Conservation (phyloP, 768 basidiomycete genomes). For the Xerocomus brunneocitrinus region DNA sequence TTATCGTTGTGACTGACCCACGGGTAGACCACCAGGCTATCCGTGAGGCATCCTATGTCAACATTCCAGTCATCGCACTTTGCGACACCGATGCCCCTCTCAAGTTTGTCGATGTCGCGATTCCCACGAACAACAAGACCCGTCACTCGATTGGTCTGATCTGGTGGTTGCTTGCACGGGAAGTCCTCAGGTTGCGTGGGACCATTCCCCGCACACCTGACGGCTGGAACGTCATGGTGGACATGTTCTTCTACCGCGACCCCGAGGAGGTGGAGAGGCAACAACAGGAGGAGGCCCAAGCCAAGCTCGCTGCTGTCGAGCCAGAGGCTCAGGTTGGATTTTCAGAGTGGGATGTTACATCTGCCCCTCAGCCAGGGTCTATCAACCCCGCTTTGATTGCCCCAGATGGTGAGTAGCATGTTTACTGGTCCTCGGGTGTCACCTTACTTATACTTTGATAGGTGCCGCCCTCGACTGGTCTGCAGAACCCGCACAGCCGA, state of each 20-base stretch:
- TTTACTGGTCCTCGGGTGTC: neutral
- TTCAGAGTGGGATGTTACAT: constrained; percentile 71
- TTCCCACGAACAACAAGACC: constrained; percentile 99
- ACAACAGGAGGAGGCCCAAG: constrained; percentile 88
- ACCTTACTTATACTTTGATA: constrained; percentile 22
- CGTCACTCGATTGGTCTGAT: constrained; percentile 95
- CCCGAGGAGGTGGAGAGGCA: constrained; percentile 99
- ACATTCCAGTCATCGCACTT: constrained; percentile 99
- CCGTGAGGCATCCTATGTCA: constrained; percentile 99
- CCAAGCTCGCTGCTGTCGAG: constrained; percentile 63
- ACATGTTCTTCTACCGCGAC: constrained; percentile 99
- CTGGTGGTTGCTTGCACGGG: constrained; percentile 97
- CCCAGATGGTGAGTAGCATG: constrained; percentile 43
- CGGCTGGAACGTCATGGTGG: constrained; percentile 98
- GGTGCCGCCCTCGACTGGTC: constrained; percentile 77
- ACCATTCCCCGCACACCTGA: constrained; percentile 87
- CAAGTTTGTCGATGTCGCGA: constrained; percentile 96
- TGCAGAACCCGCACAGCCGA: constrained; percentile 53
- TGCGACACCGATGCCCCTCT: constrained; percentile 98
- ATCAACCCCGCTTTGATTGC: constrained; percentile 77
- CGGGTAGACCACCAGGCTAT: constrained; percentile 99
- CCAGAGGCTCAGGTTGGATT: constrained; percentile 49
- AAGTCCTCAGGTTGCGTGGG: constrained; percentile 93
- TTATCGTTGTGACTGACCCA: constrained; percentile 98
- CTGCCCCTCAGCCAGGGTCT: constrained; percentile 60